Percentiles rank a stretch among this genome's conserved stretches.
Conservation (phyloP, 768 basidiomycete genomes). For the Mycena albidolilacea region DNA sequence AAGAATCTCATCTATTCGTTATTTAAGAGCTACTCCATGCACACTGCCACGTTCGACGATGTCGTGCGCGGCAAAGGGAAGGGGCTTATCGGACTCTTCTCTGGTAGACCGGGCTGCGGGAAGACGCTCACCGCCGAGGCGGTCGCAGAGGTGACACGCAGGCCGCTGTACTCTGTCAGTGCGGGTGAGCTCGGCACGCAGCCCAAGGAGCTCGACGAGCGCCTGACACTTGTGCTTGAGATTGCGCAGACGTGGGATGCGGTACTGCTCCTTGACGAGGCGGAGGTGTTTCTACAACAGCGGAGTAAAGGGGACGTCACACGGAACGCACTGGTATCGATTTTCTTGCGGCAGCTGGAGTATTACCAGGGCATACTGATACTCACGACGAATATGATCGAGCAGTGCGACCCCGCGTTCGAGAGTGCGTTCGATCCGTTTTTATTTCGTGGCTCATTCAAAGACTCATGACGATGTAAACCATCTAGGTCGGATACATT, state of each 20-base stretch:
- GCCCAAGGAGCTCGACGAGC: slow-evolving; percentile 43
- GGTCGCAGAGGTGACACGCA: slow-evolving; percentile 47
- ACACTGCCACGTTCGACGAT: slow-evolving; percentile 47
- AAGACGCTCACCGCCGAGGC: slow-evolving; percentile 56
- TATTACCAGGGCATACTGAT: slow-evolving; percentile 56
- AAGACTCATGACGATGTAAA: too few species aligned
- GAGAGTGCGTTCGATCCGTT: slow-evolving; percentile 43
- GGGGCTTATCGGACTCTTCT: slow-evolving; percentile 52
- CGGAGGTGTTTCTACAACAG: slow-evolving; percentile 52
- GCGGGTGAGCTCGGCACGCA: slow-evolving; percentile 52
- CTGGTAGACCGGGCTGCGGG: slow-evolving; percentile 53
- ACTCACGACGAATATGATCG: slow-evolving; percentile 51
- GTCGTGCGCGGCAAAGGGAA: slow-evolving; percentile 55
- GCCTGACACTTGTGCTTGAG: slow-evolving; percentile 43
- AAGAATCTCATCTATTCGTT: slow-evolving; percentile 51
- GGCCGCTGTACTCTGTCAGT: slow-evolving; percentile 49
- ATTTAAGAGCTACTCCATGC: slow-evolving; percentile 43
- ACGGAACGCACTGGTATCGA: slow-evolving; percentile 53
- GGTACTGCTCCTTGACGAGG: slow-evolving; percentile 54
- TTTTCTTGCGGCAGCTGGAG: slow-evolving; percentile 55
- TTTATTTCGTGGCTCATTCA: background rate
- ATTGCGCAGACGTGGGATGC: slow-evolving; percentile 53
- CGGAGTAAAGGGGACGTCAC: slow-evolving; percentile 42
- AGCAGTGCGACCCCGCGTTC: slow-evolving; percentile 50
- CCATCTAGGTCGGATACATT: slow-evolving; percentile 53